Evolutionary conservation across 371 early-diverging fungal species (phyloP).

Genomic region (Mucor lusitanicus): DNA sequence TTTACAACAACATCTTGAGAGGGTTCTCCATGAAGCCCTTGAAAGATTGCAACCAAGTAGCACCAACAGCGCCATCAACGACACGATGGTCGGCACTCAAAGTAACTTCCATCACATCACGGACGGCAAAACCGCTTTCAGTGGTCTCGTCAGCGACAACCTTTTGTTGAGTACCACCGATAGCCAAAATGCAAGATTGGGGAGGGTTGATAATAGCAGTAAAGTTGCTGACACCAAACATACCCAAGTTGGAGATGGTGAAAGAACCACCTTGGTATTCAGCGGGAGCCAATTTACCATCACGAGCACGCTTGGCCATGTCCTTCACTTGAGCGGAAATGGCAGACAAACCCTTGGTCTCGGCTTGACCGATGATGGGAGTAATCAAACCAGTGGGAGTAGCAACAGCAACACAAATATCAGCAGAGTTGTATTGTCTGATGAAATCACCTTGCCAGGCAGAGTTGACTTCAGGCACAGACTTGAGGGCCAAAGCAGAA

Average conservation of each 20-base stretch:
- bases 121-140: conserved; percentile 62
- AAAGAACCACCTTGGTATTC: conserved; percentile 97
- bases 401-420: conserved; percentile 95
- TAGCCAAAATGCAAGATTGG: conserved; percentile 93
- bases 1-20: conserved; percentile 90
- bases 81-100: conserved; percentile 95
- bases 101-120: conserved; percentile 85
- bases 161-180: conserved; percentile 85
- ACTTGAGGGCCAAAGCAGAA: conserved; percentile 85
- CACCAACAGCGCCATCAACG: conserved; percentile 96
- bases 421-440: conserved; percentile 90
- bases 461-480: conserved; percentile 95
- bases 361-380: conserved; percentile 88
- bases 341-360: conserved; percentile 81
- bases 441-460: conserved; percentile 95
- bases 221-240: conserved; percentile 94
- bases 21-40: conserved; percentile 97
- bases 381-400: conserved; percentile 96
- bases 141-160: conserved; percentile 76
- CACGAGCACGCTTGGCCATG: conserved; percentile 86
- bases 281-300: conserved; percentile 88
- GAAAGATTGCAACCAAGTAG: conserved; percentile 90
- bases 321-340: conserved; percentile 88
- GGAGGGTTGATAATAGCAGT: conserved; percentile 98
- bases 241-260: conserved; percentile 98